phyloP scores from a whole-genome alignment of 2,329 filamentous ascomycete genomes.

The Aspergillus ibericus region DNA sequence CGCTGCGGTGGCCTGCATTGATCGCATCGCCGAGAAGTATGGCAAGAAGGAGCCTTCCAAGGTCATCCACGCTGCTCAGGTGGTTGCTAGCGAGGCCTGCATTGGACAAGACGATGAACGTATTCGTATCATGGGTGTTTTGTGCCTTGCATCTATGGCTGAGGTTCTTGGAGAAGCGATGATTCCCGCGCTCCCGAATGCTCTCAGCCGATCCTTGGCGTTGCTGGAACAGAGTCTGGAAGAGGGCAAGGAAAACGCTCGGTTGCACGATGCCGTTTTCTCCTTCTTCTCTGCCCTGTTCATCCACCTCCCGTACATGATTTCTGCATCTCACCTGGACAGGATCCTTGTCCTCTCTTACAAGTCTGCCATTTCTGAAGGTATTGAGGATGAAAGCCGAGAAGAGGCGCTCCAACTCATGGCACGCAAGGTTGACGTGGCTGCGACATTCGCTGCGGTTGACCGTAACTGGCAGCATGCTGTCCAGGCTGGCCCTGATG shows the following conservation, averaged over 20 bases:
- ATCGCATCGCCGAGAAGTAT: constrained; percentile 91
- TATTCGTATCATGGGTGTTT: constrained; percentile 77
- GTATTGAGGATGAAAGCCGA: constrained; percentile 65
- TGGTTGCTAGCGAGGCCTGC: constrained; percentile 73
- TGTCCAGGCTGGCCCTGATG: constrained; percentile 62
- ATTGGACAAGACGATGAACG: constrained; percentile 71
- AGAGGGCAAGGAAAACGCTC: constrained; percentile 54
- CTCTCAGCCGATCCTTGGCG: constrained; percentile 69
- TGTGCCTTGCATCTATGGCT: constrained; percentile 85
- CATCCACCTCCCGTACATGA: constrained; percentile 84
- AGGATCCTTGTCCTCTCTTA: constrained; percentile 71
- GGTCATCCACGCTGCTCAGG: constrained; percentile 71
- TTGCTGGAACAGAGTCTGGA: constrained; percentile 68
- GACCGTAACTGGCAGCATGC: constrained; percentile 70
- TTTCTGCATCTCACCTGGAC: constrained; percentile 73
- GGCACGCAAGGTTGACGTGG: constrained; percentile 74
- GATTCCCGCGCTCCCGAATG: constrained; percentile 75
- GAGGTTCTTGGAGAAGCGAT: constrained; percentile 85
- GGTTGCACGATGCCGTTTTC: constrained; percentile 79
- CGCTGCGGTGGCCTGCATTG: constrained; percentile 83
- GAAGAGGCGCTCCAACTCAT: constrained; percentile 70
- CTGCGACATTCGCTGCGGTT: constrained; percentile 71
- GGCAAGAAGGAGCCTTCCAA: constrained; percentile 84
- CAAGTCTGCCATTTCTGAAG: constrained; percentile 64
- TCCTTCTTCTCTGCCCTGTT: constrained; percentile 76